Evolutionary conservation across 306 rosid species (phyloP).

Genomic region (Amphicarpaea edgeworthii): DNA sequence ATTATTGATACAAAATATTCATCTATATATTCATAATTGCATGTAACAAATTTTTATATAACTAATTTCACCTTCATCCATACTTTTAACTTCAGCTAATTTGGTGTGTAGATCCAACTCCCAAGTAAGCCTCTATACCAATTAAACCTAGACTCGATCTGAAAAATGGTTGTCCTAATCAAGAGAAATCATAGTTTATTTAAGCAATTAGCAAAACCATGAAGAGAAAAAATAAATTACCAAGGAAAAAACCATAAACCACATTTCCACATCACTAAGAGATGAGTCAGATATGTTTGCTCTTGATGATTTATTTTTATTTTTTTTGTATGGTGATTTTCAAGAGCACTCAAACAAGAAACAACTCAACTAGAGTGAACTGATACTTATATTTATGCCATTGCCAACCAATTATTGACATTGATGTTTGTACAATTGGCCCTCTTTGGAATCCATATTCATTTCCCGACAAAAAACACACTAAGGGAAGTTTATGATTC

Average conservation of each 20-base stretch:
- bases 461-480: slow-evolving; percentile 49
- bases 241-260: slow-evolving; percentile 9
- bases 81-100: background rate
- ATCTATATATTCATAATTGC: too few species aligned
- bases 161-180: too few species aligned
- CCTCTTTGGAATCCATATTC: slow-evolving; percentile 50
- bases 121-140: too few species aligned
- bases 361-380: slow-evolving; percentile 13
- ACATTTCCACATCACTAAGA: background rate
- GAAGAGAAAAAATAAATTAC: background rate
- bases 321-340: background rate
- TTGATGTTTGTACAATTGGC: slow-evolving; percentile 47
- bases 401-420: slow-evolving; percentile 48
- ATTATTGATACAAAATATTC: too few species aligned
- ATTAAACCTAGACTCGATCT: too few species aligned
- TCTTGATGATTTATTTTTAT: background rate
- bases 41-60: too few species aligned
- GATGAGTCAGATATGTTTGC: background rate
- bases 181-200: too few species aligned
- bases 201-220: background rate
- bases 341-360: slow-evolving; percentile 17
- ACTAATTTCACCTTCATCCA: too few species aligned
- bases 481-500: slow-evolving; percentile 50
- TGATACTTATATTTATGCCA: slow-evolving; percentile 31
- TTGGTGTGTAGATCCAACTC: too few species aligned